Conservation (phyloP, 495 filamentous ascomycete genomes). For the Penicillium maclennaniae region DNA sequence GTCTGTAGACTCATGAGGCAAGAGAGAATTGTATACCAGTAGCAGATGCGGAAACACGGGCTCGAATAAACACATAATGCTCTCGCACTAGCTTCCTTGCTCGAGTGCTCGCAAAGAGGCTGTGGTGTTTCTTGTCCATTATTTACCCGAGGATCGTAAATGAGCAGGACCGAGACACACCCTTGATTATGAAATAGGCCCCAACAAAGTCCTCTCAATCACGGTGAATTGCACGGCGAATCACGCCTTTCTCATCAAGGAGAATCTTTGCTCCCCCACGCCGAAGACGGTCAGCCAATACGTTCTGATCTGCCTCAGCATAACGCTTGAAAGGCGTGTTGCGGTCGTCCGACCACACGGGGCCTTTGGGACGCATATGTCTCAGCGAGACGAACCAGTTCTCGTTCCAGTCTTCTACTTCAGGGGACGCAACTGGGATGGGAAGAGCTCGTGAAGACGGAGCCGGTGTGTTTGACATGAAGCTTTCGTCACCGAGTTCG, state of each 20-base stretch:
- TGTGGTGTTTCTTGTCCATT: background rate
- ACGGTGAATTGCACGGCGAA: constrained; percentile 21
- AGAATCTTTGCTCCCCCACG: constrained; percentile 27
- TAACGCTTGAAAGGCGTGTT: constrained; percentile 44
- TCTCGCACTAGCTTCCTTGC: background rate
- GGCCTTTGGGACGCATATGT: constrained; percentile 20
- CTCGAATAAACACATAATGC: background rate
- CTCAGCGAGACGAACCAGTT: constrained; percentile 39
- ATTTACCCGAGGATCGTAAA: background rate
- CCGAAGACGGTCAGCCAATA: constrained; percentile 21
- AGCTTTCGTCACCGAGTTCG: constrained; percentile 36
- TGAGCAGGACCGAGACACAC: background rate
- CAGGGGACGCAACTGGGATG: constrained; percentile 3
- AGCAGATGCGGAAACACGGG: background rate
- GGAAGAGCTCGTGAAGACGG: background rate
- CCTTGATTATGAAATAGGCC: background rate
- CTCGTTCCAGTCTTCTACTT: constrained; percentile 20
- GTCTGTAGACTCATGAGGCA: too few species aligned
- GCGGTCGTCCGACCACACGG: constrained; percentile 33
- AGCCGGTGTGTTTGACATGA: constrained; percentile 2
- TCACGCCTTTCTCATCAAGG: constrained; percentile 35
- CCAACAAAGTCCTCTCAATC: background rate
- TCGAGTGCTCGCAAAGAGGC: background rate
- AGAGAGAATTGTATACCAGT: background rate
- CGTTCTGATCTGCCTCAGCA: constrained; percentile 37